phyloP scores from a whole-genome alignment of 139 green algal species.

The Closterium sp. region DNA sequence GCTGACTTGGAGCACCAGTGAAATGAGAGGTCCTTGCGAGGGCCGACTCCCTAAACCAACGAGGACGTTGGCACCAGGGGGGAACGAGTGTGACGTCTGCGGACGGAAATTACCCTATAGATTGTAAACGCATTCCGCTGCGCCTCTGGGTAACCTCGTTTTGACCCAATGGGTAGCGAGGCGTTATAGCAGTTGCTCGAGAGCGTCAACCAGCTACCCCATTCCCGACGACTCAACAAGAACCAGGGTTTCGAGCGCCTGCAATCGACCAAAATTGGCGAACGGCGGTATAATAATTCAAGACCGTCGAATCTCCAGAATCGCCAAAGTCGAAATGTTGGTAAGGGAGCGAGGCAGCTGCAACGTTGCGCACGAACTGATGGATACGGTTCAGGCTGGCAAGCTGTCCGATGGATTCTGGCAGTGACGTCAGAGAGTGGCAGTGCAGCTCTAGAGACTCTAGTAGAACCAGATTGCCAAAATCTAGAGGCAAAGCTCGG shows the following conservation, averaged over 20 bases:
- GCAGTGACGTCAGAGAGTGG: neutral
- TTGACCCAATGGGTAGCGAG: too few species aligned
- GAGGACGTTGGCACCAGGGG: too few species aligned
- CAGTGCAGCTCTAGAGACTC: neutral
- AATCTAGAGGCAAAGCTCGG: neutral
- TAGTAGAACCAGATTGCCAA: neutral
- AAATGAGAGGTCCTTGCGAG: too few species aligned
- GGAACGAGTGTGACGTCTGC: too few species aligned
- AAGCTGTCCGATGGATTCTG: neutral
- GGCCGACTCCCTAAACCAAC: too few species aligned
- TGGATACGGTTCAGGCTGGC: neutral
- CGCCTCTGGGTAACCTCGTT: too few species aligned
- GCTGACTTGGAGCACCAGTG: too few species aligned
- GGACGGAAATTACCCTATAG: too few species aligned
- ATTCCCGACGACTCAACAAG: neutral
- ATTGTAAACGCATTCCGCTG: too few species aligned
- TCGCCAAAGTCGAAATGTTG: neutral
- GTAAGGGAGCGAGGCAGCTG: neutral
- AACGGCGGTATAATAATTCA: neutral
- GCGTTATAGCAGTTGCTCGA: neutral
- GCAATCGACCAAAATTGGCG: neutral
- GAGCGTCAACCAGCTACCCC: neutral
- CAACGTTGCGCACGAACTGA: neutral
- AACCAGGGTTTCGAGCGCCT: neutral
- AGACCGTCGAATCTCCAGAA: neutral